Evolutionary conservation across 2,329 filamentous ascomycete species (phyloP), one percentile per base, ranked within the genome.

Genomic region (Aureobasidium sp.): DNA sequence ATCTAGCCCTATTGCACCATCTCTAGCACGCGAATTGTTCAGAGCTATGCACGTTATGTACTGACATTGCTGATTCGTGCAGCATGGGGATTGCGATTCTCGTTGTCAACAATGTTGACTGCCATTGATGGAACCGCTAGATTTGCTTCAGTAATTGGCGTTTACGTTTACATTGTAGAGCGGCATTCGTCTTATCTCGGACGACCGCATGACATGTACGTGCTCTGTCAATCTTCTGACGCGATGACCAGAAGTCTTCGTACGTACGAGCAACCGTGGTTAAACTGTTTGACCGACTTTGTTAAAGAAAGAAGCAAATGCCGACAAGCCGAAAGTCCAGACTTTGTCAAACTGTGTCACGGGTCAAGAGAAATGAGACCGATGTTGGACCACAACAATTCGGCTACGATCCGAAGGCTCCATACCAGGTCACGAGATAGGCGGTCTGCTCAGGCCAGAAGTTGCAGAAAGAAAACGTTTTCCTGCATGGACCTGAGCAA

Each of bases 341-440:
- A 32, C 21, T 3, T 41, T 10, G 30, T 38, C 25, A 38, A 38
- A 35, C 16, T 22, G 32, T 34, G 48, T 39, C 47, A 50, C 30
- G 37, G 30, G 5, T 17, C 32, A 41, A 51, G 37, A 25, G 25
- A 30, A 39, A 41, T 51, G 27, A 34, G 34, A 37, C 37, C 35
- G 48, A 51, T 24, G 45, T 30, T 39, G 45, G 34, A 39, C 45
- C 35, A 34, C 21, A 17, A 22, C 17, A 19, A 51, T 19, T 41
- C 48, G 37, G 37, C 24, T 17, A 25, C 14, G 35, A 25, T 34
- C 48, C 48, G 48, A 34, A 6, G 22, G 25, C n/a, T 27, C 25
- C 17, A 51, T 51, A 51, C 35, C 48, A 41, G 37, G 48, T 51
- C 48, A 51, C 48, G 37, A 51, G 48, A 37, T 24, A n/a, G n/a